Evolutionary conservation across 495 filamentous ascomycete genomes (phyloP).

Genomic region (Sordaria brevicollis): DNA sequence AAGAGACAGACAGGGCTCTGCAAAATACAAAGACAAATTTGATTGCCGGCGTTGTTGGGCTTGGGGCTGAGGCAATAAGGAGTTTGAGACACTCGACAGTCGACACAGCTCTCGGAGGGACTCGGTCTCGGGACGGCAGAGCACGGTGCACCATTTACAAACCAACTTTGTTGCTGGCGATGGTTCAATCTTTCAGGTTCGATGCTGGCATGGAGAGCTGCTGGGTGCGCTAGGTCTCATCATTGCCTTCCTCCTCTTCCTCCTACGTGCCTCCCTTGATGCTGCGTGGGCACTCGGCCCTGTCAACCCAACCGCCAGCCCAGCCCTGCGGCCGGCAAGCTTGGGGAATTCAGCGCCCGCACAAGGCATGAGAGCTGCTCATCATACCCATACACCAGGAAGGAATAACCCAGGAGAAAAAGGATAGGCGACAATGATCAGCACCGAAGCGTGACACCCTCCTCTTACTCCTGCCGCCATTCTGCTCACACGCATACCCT

Average conservation of each 20-base stretch:
- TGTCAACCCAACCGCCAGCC: not conserved
- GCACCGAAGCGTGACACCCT: not conserved
- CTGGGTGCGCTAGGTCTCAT: not conserved
- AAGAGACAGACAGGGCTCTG: not conserved
- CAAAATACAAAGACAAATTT: not conserved
- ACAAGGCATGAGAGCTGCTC: not conserved
- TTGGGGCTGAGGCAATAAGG: not conserved
- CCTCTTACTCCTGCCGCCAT: not conserved
- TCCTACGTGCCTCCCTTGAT: not conserved
- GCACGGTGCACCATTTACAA: not conserved
- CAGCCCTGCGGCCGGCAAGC: not conserved
- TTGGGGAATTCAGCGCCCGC: not conserved
- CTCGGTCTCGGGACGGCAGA: not conserved
- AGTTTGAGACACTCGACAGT: not conserved
- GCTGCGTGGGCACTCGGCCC: not conserved
- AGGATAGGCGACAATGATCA: not conserved
- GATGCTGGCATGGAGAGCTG: not conserved
- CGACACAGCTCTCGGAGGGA: not conserved
- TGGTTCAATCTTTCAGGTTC: not conserved
- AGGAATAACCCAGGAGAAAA: not conserved
- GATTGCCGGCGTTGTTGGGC: not conserved
- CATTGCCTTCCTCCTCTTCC: not conserved
- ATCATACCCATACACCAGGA: not conserved
- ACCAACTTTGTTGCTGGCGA: not conserved
- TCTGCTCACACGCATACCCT: not conserved